phyloP scores from a whole-genome alignment of 768 basidiomycete species.

The Strobilomyces confusus region DNA sequence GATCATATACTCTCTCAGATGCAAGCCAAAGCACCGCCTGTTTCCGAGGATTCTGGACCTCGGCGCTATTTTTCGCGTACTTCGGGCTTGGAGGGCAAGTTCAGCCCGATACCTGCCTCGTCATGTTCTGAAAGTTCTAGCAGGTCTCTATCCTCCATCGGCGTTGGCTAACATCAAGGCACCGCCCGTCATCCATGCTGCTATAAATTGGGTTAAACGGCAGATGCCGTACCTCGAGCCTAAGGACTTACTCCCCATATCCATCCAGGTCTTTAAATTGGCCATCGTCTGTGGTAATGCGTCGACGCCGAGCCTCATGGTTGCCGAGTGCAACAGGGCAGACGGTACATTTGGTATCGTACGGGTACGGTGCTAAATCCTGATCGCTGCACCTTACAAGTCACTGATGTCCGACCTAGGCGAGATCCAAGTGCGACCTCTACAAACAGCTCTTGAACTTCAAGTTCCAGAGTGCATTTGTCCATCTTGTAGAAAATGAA shows the following conservation, averaged over 20 bases:
- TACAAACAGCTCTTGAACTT: constrained; percentile 79
- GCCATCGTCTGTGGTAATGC: constrained; percentile 82
- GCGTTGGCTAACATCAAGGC: constrained; percentile 27
- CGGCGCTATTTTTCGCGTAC: constrained; percentile 38
- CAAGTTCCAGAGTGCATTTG: constrained; percentile 59
- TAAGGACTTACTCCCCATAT: constrained; percentile 83
- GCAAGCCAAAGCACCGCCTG: constrained; percentile 34
- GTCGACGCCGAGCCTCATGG: constrained; percentile 78
- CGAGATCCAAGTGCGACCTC: constrained; percentile 75
- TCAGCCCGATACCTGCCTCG: not conserved
- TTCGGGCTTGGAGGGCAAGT: constrained; percentile 38
- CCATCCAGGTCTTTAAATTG: constrained; percentile 72
- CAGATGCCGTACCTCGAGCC: constrained; percentile 73
- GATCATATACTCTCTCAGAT: constrained; percentile 82
- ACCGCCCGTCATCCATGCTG: constrained; percentile 35
- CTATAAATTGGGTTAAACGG: constrained; percentile 47
- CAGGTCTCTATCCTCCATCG: constrained; percentile 26
- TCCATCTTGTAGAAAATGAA: constrained; percentile 72
- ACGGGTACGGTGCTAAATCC: constrained; percentile 44
- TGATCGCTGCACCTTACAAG: not conserved
- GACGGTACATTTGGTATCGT: constrained; percentile 79
- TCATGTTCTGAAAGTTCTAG: not conserved
- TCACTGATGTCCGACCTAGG: constrained; percentile 39
- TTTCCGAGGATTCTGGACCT: constrained; percentile 27
- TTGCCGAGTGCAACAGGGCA: constrained; percentile 75